Evolutionary conservation across 495 filamentous ascomycete genomes (phyloP).

Genomic region (Hypoxylon rickii): DNA sequence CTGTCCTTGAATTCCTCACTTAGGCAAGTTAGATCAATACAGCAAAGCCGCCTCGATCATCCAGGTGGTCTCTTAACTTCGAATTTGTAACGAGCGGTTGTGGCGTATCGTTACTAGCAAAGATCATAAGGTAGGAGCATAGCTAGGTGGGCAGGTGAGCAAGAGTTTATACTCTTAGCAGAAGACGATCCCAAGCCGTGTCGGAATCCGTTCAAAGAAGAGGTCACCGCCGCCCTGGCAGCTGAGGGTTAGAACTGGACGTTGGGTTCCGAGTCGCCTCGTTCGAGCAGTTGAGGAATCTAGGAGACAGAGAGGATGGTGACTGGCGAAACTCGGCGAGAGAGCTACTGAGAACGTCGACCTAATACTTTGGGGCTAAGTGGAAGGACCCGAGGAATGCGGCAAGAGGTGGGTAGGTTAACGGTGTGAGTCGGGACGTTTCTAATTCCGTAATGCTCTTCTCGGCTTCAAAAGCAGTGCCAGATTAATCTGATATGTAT

Average conservation of each 20-base stretch:
- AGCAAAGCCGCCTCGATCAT: conserved; percentile 9
- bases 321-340: conserved; percentile 10
- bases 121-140: conserved; percentile 22
- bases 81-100: conserved; percentile 1
- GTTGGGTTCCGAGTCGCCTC: conserved; percentile 15
- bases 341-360: conserved; percentile 1
- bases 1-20: conserved; percentile 9
- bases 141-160: conserved; percentile 11
- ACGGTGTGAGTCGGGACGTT: background rate
- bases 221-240: background rate
- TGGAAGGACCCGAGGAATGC: background rate
- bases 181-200: background rate
- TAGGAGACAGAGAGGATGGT: no score
- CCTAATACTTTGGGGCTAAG: background rate
- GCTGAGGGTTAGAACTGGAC: conserved; percentile 7
- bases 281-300: no score
- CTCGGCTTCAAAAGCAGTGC: conserved; percentile 7
- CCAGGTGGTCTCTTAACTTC: conserved; percentile 15
- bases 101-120: conserved; percentile 22
- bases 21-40: conserved; percentile 12
- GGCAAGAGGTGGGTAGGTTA: conserved; percentile 2
- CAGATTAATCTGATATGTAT: conserved; percentile 9
- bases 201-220: conserved; percentile 3
- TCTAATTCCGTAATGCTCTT: conserved; percentile 9
- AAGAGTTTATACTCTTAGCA: background rate